Percentiles rank a stretch among this genome's conserved stretches.
Evolutionary conservation across 2,329 filamentous ascomycete species (phyloP).

Genomic region (Pseudocercospora eumusae): DNA sequence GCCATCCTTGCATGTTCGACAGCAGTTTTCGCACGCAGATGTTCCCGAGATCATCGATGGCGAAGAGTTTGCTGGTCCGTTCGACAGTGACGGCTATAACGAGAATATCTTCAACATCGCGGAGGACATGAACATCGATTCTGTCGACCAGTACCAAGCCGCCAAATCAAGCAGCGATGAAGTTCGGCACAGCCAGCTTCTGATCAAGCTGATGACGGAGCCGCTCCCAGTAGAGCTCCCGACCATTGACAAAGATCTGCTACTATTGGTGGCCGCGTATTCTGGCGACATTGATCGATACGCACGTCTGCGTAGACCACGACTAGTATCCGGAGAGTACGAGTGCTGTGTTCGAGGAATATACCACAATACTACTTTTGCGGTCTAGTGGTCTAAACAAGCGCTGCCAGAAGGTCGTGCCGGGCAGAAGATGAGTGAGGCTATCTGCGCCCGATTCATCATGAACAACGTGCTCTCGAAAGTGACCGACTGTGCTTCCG

Average conservation of each 20-base stretch:
- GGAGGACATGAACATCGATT: conserved; percentile 35
- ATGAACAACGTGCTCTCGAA: conserved; percentile 39
- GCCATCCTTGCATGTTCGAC: conserved; percentile 31
- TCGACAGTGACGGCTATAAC: conserved; percentile 8
- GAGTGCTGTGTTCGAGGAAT: conserved; percentile 41
- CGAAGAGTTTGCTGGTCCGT: too few relatives aligned
- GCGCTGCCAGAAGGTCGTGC: neutral
- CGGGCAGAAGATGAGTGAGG: conserved; percentile 13
- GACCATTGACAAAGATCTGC: conserved; percentile 42
- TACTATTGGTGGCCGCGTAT: conserved; percentile 45
- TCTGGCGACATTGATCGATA: conserved; percentile 47
- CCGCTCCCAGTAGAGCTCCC: conserved; percentile 45
- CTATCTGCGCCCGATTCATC: conserved; percentile 37
- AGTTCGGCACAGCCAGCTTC: conserved; percentile 12
- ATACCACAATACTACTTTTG: conserved; percentile 45
- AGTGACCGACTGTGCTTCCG: neutral
- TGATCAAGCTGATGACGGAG: conserved; percentile 29
- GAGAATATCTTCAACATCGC: conserved; percentile 37
- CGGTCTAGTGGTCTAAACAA: conserved; percentile 38
- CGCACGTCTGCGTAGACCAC: conserved; percentile 39
- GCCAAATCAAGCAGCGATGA: conserved; percentile 5
- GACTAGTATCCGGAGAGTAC: conserved; percentile 32
- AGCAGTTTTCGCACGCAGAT: conserved; percentile 3
- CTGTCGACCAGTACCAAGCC: neutral
- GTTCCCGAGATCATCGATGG: neutral